Evolutionary conservation across 495 filamentous ascomycete genomes (phyloP).

Genomic region (Aspergillus saccharolyticus): DNA sequence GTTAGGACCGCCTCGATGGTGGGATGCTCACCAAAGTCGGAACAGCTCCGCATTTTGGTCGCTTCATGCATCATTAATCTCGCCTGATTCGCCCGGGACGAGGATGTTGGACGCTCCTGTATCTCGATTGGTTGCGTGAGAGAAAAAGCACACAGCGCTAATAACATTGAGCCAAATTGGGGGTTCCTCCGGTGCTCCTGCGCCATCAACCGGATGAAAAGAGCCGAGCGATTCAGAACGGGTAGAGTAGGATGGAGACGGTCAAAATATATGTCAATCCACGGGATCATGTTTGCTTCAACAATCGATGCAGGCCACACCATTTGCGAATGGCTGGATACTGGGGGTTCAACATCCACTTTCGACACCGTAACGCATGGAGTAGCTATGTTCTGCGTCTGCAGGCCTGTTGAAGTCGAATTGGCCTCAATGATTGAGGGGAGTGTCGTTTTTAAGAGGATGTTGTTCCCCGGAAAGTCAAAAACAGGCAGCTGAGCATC

Average conservation of each 20-base stretch:
- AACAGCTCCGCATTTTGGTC: slow-evolving; percentile 66
- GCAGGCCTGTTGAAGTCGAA: slow-evolving; percentile 17
- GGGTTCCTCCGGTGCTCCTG: slow-evolving; percentile 62
- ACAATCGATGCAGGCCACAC: slow-evolving; percentile 36
- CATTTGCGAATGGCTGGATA: slow-evolving; percentile 17
- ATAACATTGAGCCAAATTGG: slow-evolving; percentile 62
- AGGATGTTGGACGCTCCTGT: slow-evolving; percentile 36
- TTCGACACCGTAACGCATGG: slow-evolving; percentile 20
- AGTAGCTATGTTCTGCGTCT: slow-evolving; percentile 19
- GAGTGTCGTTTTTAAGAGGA: slow-evolving; percentile 35
- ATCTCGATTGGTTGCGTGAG: slow-evolving; percentile 74
- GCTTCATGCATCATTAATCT: slow-evolving; percentile 68
- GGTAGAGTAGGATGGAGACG: slow-evolving; percentile 79
- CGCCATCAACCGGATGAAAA: slow-evolving; percentile 55
- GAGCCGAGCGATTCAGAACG: slow-evolving; percentile 60
- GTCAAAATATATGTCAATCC: slow-evolving; percentile 78
- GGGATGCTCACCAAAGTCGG: slow-evolving; percentile 69
- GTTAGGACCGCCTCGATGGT: slow-evolving; percentile 66
- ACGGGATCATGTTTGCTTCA: slow-evolving; percentile 45
- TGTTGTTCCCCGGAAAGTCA: slow-evolving; percentile 36
- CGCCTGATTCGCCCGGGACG: slow-evolving; percentile 48
- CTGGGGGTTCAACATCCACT: slow-evolving; percentile 17
- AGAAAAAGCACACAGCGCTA: slow-evolving; percentile 76
- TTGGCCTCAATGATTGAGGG: slow-evolving; percentile 38
- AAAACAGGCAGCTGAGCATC: slow-evolving; percentile 33